phyloP scores from a whole-genome alignment of 106 monocot species.

The Dioscorea alata region DNA sequence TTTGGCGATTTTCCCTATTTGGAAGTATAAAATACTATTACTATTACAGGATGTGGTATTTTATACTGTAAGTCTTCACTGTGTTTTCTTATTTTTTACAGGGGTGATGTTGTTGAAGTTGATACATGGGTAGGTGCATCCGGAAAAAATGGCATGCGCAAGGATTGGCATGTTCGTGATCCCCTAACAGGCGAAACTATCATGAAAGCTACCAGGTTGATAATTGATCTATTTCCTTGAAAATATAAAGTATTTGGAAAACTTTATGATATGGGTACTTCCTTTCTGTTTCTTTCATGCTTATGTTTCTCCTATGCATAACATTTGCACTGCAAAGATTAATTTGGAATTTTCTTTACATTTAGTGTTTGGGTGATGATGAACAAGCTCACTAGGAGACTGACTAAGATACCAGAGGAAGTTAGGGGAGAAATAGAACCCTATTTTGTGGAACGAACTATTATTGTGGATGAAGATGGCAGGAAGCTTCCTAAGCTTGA shows the following conservation, averaged over 20 bases:
- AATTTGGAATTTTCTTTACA: neutral
- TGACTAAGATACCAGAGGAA: conserved; percentile 81
- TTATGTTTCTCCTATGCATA: neutral
- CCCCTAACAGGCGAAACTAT: conserved; percentile 61
- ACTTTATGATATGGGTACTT: neutral
- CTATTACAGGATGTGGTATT: neutral
- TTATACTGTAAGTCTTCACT: no score
- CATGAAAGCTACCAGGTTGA: conserved; percentile 76
- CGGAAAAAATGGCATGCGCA: conserved; percentile 91
- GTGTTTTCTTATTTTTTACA: conserved; percentile 9
- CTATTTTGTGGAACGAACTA: conserved; percentile 53
- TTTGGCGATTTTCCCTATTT: no score
- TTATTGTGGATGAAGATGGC: conserved; percentile 65
- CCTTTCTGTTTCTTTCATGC: neutral
- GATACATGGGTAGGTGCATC: conserved; percentile 72
- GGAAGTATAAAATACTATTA: neutral
- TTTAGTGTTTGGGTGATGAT: conserved; percentile 93
- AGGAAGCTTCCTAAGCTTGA: conserved; percentile 72
- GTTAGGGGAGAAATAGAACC: conserved; percentile 76
- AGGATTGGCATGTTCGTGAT: conserved; percentile 90
- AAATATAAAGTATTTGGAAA: neutral
- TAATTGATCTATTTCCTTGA: neutral
- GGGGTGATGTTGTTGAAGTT: conserved; percentile 79
- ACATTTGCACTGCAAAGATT: neutral
- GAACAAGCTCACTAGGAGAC: conserved; percentile 68